phyloP scores from a whole-genome alignment of 177 flowering plant genomes.

The Tripterygium wilfordii region DNA sequence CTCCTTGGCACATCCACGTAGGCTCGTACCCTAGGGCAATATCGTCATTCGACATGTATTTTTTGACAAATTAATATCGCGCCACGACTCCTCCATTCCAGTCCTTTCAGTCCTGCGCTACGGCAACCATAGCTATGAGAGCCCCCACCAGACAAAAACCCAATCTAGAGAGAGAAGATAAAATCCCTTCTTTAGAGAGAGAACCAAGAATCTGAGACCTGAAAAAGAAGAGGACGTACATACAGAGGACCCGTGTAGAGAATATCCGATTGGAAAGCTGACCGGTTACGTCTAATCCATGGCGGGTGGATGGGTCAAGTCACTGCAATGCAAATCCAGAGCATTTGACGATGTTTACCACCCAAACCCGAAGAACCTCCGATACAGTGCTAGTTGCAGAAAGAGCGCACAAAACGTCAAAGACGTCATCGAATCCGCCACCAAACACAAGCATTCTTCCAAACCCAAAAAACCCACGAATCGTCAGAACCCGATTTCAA shows the following conservation, averaged over 20 bases:
- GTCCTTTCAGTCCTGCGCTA: too few species aligned
- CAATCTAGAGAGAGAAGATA: not conserved
- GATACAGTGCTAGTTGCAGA: conserved; percentile 53
- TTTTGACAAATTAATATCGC: too few species aligned
- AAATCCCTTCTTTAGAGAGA: too few species aligned
- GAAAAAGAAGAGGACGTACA: too few species aligned
- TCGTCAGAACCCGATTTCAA: not conserved
- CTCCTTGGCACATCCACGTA: too few species aligned
- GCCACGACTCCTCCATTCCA: too few species aligned
- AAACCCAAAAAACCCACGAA: conserved; percentile 28
- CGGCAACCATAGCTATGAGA: too few species aligned
- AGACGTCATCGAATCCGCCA: conserved; percentile 56
- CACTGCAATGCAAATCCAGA: conserved; percentile 83
- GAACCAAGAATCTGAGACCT: not conserved
- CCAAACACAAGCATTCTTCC: conserved; percentile 7
- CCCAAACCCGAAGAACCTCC: conserved; percentile 31
- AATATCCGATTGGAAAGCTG: not conserved
- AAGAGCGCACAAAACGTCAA: conserved; percentile 49
- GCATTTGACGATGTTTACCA: conserved; percentile 64
- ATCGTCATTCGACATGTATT: too few species aligned
- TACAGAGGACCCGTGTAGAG: not conserved
- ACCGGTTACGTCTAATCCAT: conserved; percentile 26
- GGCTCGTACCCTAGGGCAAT: too few species aligned
- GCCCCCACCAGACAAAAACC: not conserved
- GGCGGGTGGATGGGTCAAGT: conserved; percentile 87